A percentile compares a stretch with the other conserved stretches of the same genome.
Evolutionary conservation across 495 filamentous ascomycete species (phyloP).

Genomic region (Viridothelium virens): DNA sequence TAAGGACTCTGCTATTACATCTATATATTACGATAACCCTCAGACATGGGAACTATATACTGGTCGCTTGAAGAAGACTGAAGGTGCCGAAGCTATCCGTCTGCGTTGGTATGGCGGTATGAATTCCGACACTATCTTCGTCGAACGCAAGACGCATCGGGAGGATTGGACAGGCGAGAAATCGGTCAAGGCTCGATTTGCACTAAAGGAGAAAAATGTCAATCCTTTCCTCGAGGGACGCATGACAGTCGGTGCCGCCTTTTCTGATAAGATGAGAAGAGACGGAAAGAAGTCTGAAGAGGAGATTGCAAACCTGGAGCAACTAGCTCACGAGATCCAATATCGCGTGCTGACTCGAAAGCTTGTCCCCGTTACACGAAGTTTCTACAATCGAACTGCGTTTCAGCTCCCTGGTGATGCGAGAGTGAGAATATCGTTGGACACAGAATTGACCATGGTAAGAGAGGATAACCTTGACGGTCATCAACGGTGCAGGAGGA

Average conservation of each 20-base stretch:
- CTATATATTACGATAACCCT: conserved; percentile 95
- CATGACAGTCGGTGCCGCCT: conserved; percentile 70
- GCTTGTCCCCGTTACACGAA: conserved; percentile 77
- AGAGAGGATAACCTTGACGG: conserved; percentile 94
- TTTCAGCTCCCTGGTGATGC: conserved; percentile 97
- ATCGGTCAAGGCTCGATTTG: conserved; percentile 93
- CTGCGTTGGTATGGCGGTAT: conserved; percentile 97
- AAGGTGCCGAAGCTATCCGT: conserved; percentile 94
- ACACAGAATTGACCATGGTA: conserved; percentile 90
- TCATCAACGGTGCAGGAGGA: conserved; percentile 62
- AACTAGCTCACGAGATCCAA: conserved; percentile 83
- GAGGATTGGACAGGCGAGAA: conserved; percentile 99
- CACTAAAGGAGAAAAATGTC: conserved; percentile 92
- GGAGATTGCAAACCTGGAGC: conserved; percentile 83
- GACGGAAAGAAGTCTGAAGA: conserved; percentile 83
- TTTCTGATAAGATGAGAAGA: conserved; percentile 80
- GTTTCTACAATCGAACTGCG: conserved; percentile 95
- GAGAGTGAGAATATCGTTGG: conserved; percentile 90
- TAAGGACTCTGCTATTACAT: conserved; percentile 88
- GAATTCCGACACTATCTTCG: conserved; percentile 88
- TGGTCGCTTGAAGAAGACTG: conserved; percentile 91
- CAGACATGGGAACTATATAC: conserved; percentile 90
- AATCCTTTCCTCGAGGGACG: conserved; percentile 79
- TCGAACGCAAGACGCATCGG: conserved; percentile 95
- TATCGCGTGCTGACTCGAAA: conserved; percentile 80